These are phyloP conservation scores for Kwoniella shandongensis DNA, from an alignment of 768 basidiomycete species.

Conservation along the genomic window DNA sequence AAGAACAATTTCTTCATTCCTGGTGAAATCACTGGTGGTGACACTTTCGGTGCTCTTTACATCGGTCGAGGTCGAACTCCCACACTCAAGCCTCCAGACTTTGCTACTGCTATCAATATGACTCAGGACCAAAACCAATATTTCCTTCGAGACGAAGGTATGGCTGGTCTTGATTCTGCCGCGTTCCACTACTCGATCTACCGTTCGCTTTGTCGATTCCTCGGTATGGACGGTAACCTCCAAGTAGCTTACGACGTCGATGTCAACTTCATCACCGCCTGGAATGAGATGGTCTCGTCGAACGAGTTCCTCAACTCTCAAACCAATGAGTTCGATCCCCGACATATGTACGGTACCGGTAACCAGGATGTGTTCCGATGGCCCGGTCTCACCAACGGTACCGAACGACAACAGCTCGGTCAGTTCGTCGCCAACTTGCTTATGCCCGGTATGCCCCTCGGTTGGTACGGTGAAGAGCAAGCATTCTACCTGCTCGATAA, in stretches of 20 bases:
- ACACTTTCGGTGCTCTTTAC: slow-evolving; percentile 84
- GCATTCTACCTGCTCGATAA: slow-evolving; percentile 80
- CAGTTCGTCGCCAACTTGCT: slow-evolving; percentile 75
- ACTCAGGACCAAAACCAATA: slow-evolving; percentile 66
- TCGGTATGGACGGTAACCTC: slow-evolving; percentile 95
- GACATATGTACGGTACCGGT: slow-evolving; percentile 86
- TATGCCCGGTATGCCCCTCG: slow-evolving; percentile 83
- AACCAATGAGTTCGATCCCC: slow-evolving; percentile 69
- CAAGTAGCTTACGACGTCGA: slow-evolving; percentile 83
- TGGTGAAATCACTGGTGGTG: slow-evolving; percentile 92
- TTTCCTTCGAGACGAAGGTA: slow-evolving; percentile 69
- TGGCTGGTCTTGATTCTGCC: slow-evolving; percentile 69
- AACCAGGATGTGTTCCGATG: slow-evolving; percentile 95
- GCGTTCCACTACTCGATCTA: slow-evolving; percentile 96
- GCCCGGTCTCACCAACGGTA: slow-evolving; percentile 84
- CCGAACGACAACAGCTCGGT: slow-evolving; percentile 70
- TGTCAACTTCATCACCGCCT: slow-evolving; percentile 79
- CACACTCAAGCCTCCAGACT: slow-evolving; percentile 63
- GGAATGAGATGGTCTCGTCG: slow-evolving; percentile 79
- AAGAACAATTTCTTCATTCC: slow-evolving; percentile 89
- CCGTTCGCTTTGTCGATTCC: slow-evolving; percentile 77
- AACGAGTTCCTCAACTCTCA: slow-evolving; percentile 80
- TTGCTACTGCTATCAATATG: slow-evolving; percentile 67
- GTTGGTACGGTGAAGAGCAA: slow-evolving; percentile 91
- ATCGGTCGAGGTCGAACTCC: slow-evolving; percentile 85